phyloP scores from a whole-genome alignment of 805 yeast genomes.

The Tetrapisispora taiwanensis region DNA sequence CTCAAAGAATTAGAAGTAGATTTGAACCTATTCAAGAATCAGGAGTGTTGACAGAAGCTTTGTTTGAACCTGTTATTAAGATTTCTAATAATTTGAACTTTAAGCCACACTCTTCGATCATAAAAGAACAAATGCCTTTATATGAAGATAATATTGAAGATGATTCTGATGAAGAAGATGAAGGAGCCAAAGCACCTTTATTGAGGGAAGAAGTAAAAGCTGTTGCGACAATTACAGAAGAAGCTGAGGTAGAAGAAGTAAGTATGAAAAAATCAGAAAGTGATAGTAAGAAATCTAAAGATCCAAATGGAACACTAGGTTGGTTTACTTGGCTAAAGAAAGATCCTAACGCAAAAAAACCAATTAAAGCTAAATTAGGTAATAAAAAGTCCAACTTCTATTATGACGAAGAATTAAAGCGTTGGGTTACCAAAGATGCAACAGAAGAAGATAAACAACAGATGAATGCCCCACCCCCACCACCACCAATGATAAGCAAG shows the following conservation, averaged over 20 bases:
- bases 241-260: too few species aligned
- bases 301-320: slow-evolving; percentile 15
- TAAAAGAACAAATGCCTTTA: slow-evolving; percentile 27
- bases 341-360: slow-evolving; percentile 60
- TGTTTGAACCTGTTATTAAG: slow-evolving; percentile 25
- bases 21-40: slow-evolving; percentile 19
- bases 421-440: slow-evolving; percentile 75
- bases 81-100: slow-evolving; percentile 2
- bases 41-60: slow-evolving; percentile 12
- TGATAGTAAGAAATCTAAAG: not conserved
- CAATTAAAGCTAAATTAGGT: slow-evolving; percentile 78
- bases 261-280: not conserved
- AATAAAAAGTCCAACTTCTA: slow-evolving; percentile 48
- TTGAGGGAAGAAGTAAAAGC: not conserved
- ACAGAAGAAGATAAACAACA: slow-evolving; percentile 55
- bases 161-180: slow-evolving; percentile 16
- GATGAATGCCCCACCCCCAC: slow-evolving; percentile 68
- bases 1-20: slow-evolving; percentile 4
- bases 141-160: slow-evolving; percentile 18
- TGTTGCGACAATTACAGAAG: not conserved
- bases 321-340: slow-evolving; percentile 58
- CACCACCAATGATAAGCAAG: slow-evolving; percentile 36
- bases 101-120: slow-evolving; percentile 11
- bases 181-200: slow-evolving; percentile 12
- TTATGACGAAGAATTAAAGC: slow-evolving; percentile 71